Evolutionary conservation across 2,329 filamentous ascomycete species (phyloP), one percentile per base, ranked within the genome.

Genomic region (Arthroderma sp.): DNA sequence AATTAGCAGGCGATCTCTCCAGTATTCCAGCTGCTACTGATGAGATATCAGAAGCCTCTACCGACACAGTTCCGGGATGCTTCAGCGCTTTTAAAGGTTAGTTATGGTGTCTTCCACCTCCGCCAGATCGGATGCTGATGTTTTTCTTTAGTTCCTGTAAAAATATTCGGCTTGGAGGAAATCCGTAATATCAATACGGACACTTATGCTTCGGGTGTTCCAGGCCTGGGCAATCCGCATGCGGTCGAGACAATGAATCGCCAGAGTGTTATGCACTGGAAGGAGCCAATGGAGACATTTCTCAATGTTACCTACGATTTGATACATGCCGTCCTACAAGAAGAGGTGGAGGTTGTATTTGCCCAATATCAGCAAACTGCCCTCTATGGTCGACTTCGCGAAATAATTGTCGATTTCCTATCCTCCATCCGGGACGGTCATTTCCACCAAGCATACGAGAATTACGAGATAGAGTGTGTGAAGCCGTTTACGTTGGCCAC

Each of bases 231-330:
- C 0, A 73, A 78, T 0, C 70, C 74, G 0, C 73, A 75, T 33
- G 77, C 82, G 0, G 77, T 80, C 22, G 72, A 78, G 29, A 66
- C 68, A 0, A 65, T 83, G 10, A 77, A 74, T 38, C 64, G 69
- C 10, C 62, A 73, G n/a, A 72, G 74, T 0, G 72, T 83, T 1
- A 56, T 59, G 5, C 71, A 75, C 1, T 85, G 82, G 82, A 55
- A 68, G 1, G 54, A 54, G 0, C 77, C 78, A 0, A 66, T 80
- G 39, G 56, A 68, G 0, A 64, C 48, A 0, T 68, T 70, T 29
- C 48, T 69, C 1, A 36, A 40, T 1, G 50, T 53, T 0, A 59
- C 60, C 0, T 56, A 63, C 41, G 42, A 44, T 3, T 50, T 61
- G 6, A 60, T 66, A 1, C 46, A 55, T 27, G 43, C 49, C 0